These are phyloP conservation scores for Aegilops umbellulata DNA, from an alignment of 176 grass and related monocot genomes.

Conservation along the genomic window DNA sequence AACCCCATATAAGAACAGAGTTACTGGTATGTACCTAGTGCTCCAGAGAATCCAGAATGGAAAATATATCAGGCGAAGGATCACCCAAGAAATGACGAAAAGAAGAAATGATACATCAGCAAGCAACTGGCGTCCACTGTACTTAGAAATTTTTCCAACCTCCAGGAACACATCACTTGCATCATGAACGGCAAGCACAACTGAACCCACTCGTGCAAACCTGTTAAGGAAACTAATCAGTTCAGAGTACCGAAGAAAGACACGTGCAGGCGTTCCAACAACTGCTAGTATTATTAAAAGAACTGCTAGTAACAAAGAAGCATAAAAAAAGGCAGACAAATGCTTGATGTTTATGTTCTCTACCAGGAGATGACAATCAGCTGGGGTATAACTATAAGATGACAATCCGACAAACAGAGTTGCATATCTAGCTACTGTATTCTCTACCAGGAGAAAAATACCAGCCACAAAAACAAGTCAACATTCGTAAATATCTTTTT, in stretches of 20 bases:
- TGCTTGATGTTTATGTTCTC: not conserved
- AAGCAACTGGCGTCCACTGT: slow-evolving; percentile 46
- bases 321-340: slow-evolving; percentile 10
- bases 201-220: slow-evolving; percentile 82
- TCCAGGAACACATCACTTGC: slow-evolving; percentile 78
- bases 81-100: slow-evolving; percentile 60
- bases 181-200: slow-evolving; percentile 84
- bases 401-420: not conserved
- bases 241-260: slow-evolving; percentile 23
- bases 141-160: slow-evolving; percentile 77
- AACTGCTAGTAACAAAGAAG: slow-evolving; percentile 1
- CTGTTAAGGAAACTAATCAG: slow-evolving; percentile 45
- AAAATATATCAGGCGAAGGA: slow-evolving; percentile 70
- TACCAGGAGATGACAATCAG: not conserved
- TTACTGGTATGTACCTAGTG: slow-evolving; percentile 66
- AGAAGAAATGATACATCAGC: slow-evolving; percentile 66
- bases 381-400: not conserved
- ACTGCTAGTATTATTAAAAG: not conserved
- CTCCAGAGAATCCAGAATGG: slow-evolving; percentile 87
- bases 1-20: not conserved
- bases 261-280: not conserved
- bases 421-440: not conserved
- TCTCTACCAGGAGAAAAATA: not conserved
- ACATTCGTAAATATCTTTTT: not conserved
- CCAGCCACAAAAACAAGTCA: not conserved